A percentile compares a stretch with the other conserved stretches of the same genome.
These are phyloP conservation scores for Clarireedia monteithiana DNA, from an alignment of 2,329 filamentous ascomycete species.

Conservation along the genomic window DNA sequence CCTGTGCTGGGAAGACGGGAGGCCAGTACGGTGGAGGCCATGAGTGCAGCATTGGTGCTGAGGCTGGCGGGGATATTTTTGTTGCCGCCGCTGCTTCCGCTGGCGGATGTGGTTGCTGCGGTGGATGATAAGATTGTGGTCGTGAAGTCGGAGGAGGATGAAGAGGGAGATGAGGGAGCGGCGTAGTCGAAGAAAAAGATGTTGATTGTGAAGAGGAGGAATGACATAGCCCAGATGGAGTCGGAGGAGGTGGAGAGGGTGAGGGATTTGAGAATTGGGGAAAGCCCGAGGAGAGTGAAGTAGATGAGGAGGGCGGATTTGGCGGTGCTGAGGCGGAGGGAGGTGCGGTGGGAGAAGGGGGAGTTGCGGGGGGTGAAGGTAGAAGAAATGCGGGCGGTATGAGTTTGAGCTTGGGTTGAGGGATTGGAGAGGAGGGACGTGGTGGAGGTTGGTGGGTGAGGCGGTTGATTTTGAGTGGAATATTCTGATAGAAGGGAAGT, in stretches of 20 bases:
- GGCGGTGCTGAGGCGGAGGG: slow-evolving; percentile 66
- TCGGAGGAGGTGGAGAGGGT: slow-evolving; percentile 87
- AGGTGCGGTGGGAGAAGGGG: slow-evolving; percentile 35
- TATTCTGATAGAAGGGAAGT: too few relatives aligned
- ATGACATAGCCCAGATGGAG: slow-evolving; percentile 95
- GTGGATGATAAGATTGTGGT: background rate
- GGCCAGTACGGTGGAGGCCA: slow-evolving; percentile 91
- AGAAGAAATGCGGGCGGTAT: slow-evolving; percentile 36
- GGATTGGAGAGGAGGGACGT: background rate
- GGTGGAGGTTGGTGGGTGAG: too few relatives aligned
- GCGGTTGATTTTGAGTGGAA: too few relatives aligned
- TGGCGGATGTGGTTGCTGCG: background rate
- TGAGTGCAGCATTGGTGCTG: slow-evolving; percentile 91
- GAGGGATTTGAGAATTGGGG: slow-evolving; percentile 93
- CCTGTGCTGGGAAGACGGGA: slow-evolving; percentile 83
- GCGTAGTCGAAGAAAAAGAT: slow-evolving; percentile 98
- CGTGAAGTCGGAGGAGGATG: slow-evolving; percentile 36
- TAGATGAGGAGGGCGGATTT: slow-evolving; percentile 93
- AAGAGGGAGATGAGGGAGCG: slow-evolving; percentile 38
- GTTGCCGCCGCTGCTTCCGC: slow-evolving; percentile 1
- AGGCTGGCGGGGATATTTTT: slow-evolving; percentile 48
- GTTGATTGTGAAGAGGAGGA: slow-evolving; percentile 88
- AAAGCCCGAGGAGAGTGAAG: slow-evolving; percentile 82
- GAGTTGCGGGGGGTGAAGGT: slow-evolving; percentile 5
- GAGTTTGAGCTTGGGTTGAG: slow-evolving; percentile 45